A percentile compares a stretch with the other conserved stretches of the same genome.
Conservation (phyloP, 139 green algal genomes). For the Tetraselmis striata region DNA sequence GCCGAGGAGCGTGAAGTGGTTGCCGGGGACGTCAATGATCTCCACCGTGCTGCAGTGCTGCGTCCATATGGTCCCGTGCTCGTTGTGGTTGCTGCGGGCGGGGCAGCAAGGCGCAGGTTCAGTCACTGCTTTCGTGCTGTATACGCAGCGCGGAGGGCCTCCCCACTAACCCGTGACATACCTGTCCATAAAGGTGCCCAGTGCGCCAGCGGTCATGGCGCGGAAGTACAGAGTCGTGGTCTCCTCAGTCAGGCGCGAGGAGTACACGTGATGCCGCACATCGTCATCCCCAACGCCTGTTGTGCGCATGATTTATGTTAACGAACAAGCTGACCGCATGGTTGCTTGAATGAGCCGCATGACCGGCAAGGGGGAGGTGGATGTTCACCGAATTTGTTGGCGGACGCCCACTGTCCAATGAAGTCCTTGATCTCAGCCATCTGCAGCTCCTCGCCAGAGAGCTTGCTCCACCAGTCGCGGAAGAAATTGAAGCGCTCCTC, state of each 20-base stretch:
- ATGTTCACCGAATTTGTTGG: background rate
- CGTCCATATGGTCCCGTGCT: background rate
- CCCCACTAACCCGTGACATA: background rate
- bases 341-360: too few relatives aligned
- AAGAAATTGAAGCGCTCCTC: background rate
- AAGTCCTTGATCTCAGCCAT: background rate
- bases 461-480: background rate
- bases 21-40: background rate
- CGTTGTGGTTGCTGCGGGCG: background rate
- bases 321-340: too few relatives aligned
- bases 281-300: background rate
- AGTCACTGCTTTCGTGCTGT: too few relatives aligned
- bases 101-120: too few relatives aligned
- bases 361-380: too few relatives aligned
- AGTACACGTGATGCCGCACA: background rate
- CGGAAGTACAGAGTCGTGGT: background rate
- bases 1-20: background rate
- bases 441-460: background rate
- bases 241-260: background rate
- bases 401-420: background rate
- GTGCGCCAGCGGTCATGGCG: background rate
- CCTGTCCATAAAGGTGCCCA: background rate
- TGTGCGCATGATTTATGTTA: too few relatives aligned
- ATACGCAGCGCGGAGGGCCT: too few relatives aligned
- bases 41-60: background rate